phyloP scores from a whole-genome alignment of 352 stramenopile genomes.

The Pythium rhizo-oryzae region DNA sequence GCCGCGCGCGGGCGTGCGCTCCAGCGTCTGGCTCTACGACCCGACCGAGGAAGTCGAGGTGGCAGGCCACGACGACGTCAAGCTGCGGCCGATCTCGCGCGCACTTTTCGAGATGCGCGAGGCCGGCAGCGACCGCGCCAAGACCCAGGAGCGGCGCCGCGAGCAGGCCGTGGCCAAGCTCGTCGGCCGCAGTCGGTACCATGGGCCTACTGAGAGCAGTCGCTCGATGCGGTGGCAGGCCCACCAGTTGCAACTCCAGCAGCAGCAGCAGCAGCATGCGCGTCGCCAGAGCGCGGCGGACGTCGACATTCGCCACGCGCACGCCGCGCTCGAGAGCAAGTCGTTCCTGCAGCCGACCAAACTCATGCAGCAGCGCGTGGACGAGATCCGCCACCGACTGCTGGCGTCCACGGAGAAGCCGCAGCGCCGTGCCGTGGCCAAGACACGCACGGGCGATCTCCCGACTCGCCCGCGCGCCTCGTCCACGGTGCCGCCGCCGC shows the following conservation, averaged over 20 bases:
- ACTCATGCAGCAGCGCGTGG: conserved; percentile 29
- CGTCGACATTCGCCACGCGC: conserved; percentile 24
- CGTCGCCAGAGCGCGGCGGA: conserved; percentile 22
- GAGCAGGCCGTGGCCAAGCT: conserved; percentile 56
- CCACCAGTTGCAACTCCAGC: conserved; percentile 62
- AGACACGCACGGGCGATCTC: background rate
- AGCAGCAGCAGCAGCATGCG: conserved; percentile 40
- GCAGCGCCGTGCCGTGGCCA: background rate
- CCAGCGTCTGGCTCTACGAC: conserved; percentile 71
- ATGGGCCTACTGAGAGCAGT: conserved; percentile 77
- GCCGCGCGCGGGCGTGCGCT: conserved; percentile 31
- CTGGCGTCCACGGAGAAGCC: background rate
- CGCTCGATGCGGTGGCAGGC: conserved; percentile 77
- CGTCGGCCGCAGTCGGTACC: conserved; percentile 73
- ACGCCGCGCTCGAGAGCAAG: conserved; percentile 44
- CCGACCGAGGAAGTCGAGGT: conserved; percentile 44
- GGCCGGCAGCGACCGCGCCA: conserved; percentile 60
- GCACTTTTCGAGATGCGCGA: conserved; percentile 78
- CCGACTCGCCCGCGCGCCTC: conserved; percentile 8
- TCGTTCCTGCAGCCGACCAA: conserved; percentile 70
- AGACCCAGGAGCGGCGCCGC: conserved; percentile 53
- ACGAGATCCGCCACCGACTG: conserved; percentile 18
- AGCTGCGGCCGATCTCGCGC: conserved; percentile 72
- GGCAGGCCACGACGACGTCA: conserved; percentile 47
- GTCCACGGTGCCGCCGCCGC: conserved; percentile 1